These are phyloP conservation scores for Reticulascus tulasneorum DNA, from an alignment of 2,329 filamentous ascomycete genomes.

Conservation along the genomic window DNA sequence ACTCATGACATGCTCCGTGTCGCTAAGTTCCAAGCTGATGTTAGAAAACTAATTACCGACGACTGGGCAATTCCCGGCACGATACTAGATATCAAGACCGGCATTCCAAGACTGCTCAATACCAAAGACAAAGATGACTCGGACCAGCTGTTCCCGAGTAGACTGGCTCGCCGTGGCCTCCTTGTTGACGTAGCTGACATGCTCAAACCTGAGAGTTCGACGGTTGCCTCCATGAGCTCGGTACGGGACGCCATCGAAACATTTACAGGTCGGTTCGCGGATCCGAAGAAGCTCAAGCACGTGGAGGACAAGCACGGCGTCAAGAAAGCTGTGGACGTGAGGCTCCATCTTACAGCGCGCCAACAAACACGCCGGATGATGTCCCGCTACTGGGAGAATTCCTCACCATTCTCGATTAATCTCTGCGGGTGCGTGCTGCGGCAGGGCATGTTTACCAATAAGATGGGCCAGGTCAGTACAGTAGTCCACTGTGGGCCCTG, in stretches of 20 bases:
- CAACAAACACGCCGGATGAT: constrained; percentile 34
- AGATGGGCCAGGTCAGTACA: constrained; percentile 13
- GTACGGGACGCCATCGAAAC: constrained; percentile 5
- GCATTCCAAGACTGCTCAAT: constrained; percentile 19
- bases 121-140: not conserved
- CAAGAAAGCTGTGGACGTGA: constrained; percentile 5
- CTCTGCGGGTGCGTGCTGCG: constrained; percentile 36
- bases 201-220: not conserved
- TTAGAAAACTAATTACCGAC: constrained; percentile 36
- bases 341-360: constrained; percentile 18
- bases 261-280: constrained; percentile 12
- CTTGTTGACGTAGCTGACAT: constrained; percentile 5
- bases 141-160: constrained; percentile 12
- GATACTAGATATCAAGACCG: constrained; percentile 43
- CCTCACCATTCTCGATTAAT: constrained; percentile 31
- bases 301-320: constrained; percentile 5
- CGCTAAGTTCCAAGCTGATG: constrained; percentile 54
- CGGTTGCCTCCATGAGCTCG: constrained; percentile 4
- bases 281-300: constrained; percentile 4
- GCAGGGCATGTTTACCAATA: constrained; percentile 36
- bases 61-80: constrained; percentile 56
- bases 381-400: constrained; percentile 37
- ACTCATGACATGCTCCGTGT: constrained; percentile 54
- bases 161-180: constrained; percentile 9
- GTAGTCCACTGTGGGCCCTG: accelerated